phyloP scores from a whole-genome alignment of 352 stramenopile species.

The Globisporangium cederbergense region DNA sequence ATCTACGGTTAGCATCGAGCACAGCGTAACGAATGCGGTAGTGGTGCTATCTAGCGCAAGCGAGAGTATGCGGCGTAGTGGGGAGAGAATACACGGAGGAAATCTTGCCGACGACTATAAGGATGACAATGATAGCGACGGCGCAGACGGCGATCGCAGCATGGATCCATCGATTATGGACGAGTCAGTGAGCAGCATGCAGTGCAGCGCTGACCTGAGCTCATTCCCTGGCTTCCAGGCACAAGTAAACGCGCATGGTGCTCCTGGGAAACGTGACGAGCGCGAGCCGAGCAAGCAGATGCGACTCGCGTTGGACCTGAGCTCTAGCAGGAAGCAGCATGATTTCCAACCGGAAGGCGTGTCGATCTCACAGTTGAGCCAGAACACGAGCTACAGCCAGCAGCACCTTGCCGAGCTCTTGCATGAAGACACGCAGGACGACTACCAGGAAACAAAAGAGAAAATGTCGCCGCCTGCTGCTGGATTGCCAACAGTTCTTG shows the following conservation, averaged over 20 bases:
- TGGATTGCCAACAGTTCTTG: neutral
- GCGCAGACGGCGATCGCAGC: constrained; percentile 1
- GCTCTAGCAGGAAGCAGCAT: constrained; percentile 5
- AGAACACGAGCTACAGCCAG: constrained; percentile 21
- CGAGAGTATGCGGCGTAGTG: neutral
- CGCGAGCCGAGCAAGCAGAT: constrained; percentile 10
- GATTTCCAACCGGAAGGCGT: constrained; percentile 10
- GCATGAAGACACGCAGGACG: constrained; percentile 48
- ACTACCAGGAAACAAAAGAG: constrained; percentile 17
- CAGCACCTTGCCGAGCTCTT: constrained; percentile 47
- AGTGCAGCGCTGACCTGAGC: constrained; percentile 62
- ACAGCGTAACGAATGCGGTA: neutral
- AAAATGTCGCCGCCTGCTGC: neutral
- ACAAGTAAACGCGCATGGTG: neutral
- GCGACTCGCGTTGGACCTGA: constrained; percentile 35
- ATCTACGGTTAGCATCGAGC: neutral
- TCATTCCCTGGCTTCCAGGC: constrained; percentile 48
- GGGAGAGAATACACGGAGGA: neutral
- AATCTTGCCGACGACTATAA: neutral
- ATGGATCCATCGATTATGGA: constrained; percentile 1
- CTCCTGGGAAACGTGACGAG: neutral
- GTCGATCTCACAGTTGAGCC: constrained; percentile 22
- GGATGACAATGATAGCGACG: neutral
- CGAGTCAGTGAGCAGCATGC: constrained; percentile 18
- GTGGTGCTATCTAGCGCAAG: neutral